Base-by-base conservation (phyloP, 805 yeast genomes). In the Saccharomyces eubayanus region DNA sequence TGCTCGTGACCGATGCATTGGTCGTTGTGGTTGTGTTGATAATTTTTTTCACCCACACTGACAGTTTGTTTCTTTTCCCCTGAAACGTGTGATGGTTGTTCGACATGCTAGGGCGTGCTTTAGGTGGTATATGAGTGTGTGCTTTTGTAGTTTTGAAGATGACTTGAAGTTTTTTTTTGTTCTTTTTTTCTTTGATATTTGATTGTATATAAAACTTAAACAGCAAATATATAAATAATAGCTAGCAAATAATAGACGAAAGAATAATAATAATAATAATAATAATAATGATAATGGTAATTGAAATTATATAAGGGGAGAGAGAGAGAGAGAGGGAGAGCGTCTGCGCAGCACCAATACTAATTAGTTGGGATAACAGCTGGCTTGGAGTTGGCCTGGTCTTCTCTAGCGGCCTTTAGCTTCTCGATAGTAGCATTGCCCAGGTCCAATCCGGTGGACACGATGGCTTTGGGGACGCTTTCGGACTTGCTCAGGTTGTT, bases 41-140 rank as follows among this genome's bases (percentile, higher is more conserved):
- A n/a, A 68, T 62, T 36, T 62, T 60, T 51, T 59, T 67, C 46
- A 68, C 65, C 72, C 72, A 68, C 2, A 59, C 56, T 2, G 71
- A 63, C 31, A 68, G 45, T 51, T 66, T 68, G 51, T 60, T 66
- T 52, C 63, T 67, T 31, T 61, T 66, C 27, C 53, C 62, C 52
- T 52, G 28, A 31, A 16, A 29, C 6, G 52, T 45, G 40, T 36
- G 48, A 27, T 46, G 48, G n/a, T 8, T 27, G 20, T 46, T 46
- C 30, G 50, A 43, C 27, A 27, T 46, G 41, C 30, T 14, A 27
- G 27, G 6, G 8, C n/a, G 6, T 21, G n/a, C 20, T 8, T 27
- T 10, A 12, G 24, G 16, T 41, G 8, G 12, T n/a, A 40, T 11
- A 5, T 49, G 14, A 12, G 16, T 14, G 12, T 8, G 24, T 24